Percentiles rank a stretch among this genome's conserved stretches.
These are phyloP conservation scores for Colletotrichum falcatum DNA, from an alignment of 2,329 filamentous ascomycete species.

Conservation along the genomic window DNA sequence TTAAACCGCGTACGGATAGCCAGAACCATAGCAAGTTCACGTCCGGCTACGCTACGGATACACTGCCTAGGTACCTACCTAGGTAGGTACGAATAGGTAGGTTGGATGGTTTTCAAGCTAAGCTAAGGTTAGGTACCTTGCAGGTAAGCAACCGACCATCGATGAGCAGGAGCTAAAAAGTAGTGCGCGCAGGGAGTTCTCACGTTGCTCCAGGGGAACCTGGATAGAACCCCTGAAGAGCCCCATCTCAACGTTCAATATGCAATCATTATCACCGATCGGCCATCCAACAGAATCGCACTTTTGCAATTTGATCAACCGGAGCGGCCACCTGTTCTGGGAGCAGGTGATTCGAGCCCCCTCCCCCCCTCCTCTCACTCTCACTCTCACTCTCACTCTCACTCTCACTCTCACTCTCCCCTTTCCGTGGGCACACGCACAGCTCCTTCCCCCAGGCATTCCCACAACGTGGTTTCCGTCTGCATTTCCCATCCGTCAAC, in stretches of 20 bases:
- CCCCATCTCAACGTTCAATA: slow-evolving; percentile 22
- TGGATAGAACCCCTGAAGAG: slow-evolving; percentile 26
- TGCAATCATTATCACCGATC: slow-evolving; percentile 9
- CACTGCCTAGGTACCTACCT: too few relatives aligned
- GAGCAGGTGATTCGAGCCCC: background rate
- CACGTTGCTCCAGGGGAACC: slow-evolving; percentile 1
- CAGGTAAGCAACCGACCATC: background rate
- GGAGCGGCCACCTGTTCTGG: slow-evolving; percentile 11
- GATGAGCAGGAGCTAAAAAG: slow-evolving; percentile 3
- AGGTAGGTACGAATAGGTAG: too few relatives aligned
- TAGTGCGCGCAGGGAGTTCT: slow-evolving; percentile 22
- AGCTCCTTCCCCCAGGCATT: background rate
- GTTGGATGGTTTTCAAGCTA: background rate
- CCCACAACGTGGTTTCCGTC: too few relatives aligned
- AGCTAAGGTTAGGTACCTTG: background rate
- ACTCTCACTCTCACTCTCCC: too few relatives aligned
- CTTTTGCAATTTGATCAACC: slow-evolving; percentile 14
- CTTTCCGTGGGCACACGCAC: background rate
- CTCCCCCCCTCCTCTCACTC: too few relatives aligned
- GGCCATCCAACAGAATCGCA: background rate
- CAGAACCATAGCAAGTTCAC: background rate
- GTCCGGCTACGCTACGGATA: background rate
- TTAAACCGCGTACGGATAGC: background rate
- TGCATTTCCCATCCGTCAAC: background rate
- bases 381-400: background rate